Percentiles rank a stretch among this genome's conserved stretches.
These are phyloP conservation scores for Blumeria graminis DNA, from an alignment of 2,329 filamentous ascomycete genomes.

Conservation along the genomic window DNA sequence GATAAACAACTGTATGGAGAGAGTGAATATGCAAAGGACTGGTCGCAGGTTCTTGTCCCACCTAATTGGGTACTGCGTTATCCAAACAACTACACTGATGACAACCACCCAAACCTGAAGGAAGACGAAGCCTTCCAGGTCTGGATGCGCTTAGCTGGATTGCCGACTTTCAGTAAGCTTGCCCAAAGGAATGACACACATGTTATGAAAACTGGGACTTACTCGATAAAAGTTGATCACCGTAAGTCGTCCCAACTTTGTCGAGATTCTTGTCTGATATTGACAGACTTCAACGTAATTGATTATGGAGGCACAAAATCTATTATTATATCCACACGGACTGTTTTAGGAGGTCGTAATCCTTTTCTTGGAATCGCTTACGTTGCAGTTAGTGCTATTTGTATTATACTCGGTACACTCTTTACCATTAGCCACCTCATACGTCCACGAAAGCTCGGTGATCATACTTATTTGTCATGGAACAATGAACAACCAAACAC, in stretches of 20 bases:
- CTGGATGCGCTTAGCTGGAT: constrained; percentile 93
- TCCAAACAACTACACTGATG: constrained; percentile 40
- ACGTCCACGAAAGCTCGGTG: constrained; percentile 88
- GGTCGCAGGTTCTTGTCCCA: constrained; percentile 47
- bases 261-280: constrained; percentile 5
- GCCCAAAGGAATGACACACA: constrained; percentile 56
- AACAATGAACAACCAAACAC: constrained; percentile 45
- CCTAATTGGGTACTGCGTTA: constrained; percentile 63
- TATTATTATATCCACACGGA: constrained; percentile 69
- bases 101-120: constrained; percentile 41
- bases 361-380: constrained; percentile 93
- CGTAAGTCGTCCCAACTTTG: constrained; percentile 24
- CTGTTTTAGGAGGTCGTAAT: constrained; percentile 85
- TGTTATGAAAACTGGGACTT: constrained; percentile 44
- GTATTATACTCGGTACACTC: constrained; percentile 63
- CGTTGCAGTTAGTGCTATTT: constrained; percentile 78
- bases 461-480: constrained; percentile 95
- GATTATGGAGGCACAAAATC: constrained; percentile 72
- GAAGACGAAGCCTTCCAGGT: constrained; percentile 75
- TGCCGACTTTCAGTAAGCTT: constrained; percentile 88
- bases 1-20: constrained; percentile 58
- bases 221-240: constrained; percentile 52
- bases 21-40: constrained; percentile 33
- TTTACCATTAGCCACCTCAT: constrained; percentile 84
- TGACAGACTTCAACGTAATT: constrained; percentile 52